A percentile compares a stretch with the other conserved stretches of the same genome.
These are phyloP conservation scores for Epichloe elymi DNA, from an alignment of 2,329 filamentous ascomycete species.

Conservation along the genomic window DNA sequence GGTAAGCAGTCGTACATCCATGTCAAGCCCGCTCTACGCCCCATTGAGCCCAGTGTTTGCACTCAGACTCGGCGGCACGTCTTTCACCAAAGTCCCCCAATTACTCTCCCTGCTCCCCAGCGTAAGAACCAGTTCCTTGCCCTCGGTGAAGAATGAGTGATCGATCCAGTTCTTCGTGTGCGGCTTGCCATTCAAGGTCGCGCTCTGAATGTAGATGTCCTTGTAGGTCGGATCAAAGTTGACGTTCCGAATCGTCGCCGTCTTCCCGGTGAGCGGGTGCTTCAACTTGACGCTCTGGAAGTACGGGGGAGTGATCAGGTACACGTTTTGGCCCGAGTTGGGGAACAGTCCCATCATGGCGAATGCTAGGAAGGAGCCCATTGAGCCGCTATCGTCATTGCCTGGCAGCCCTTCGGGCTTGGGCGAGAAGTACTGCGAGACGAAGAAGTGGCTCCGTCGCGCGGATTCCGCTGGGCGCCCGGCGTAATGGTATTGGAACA, in stretches of 20 bases:
- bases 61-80: constrained; percentile 48
- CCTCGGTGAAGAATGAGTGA: constrained; percentile 54
- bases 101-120: constrained; percentile 46
- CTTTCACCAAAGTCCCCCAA: constrained; percentile 47
- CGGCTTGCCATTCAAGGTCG: constrained; percentile 43
- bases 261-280: constrained; percentile 43
- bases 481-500: constrained; percentile 59
- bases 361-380: constrained; percentile 54
- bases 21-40: too few species aligned
- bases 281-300: constrained; percentile 48
- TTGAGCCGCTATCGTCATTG: constrained; percentile 58
- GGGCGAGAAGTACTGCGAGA: constrained; percentile 49
- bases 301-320: constrained; percentile 60
- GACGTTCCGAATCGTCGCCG: constrained; percentile 43
- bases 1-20: too few species aligned
- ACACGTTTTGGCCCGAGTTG: constrained; percentile 54
- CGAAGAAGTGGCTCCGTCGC: constrained; percentile 47
- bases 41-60: constrained; percentile 17
- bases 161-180: constrained; percentile 56
- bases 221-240: constrained; percentile 48
- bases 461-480: constrained; percentile 46
- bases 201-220: constrained; percentile 52
- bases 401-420: constrained; percentile 49
- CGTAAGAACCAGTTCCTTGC: constrained; percentile 48
- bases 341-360: constrained; percentile 60